Conservation (phyloP, 2,329 filamentous ascomycete species). For the Apiospora saccharicola region DNA sequence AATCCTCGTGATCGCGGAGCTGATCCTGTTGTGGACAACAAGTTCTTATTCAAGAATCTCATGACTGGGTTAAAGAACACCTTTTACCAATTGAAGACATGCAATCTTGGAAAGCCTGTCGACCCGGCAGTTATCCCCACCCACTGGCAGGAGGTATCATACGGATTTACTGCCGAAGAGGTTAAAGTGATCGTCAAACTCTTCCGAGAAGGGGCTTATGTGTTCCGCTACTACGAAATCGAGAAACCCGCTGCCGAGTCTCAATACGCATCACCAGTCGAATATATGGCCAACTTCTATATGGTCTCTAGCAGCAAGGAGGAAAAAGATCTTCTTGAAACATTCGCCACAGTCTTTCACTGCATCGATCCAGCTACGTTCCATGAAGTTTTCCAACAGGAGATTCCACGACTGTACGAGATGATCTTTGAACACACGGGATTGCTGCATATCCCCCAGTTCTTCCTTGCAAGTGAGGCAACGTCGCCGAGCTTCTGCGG, state of each 20-base stretch:
- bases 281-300: conserved; percentile 93
- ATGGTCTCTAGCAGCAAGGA: conserved; percentile 94
- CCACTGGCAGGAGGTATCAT: conserved; percentile 96
- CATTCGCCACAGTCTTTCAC: conserved; percentile 97
- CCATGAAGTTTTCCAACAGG: conserved; percentile 96
- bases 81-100: conserved; percentile 92
- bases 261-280: conserved; percentile 81
- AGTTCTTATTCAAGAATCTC: conserved; percentile 95
- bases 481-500: conserved; percentile 97
- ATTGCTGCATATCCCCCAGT: conserved; percentile 93
- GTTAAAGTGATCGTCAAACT: conserved; percentile 96
- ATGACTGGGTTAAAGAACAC: conserved; percentile 96
- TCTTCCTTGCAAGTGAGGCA: conserved; percentile 97
- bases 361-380: conserved; percentile 98
- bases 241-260: conserved; percentile 79
- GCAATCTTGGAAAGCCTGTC: conserved; percentile 77
- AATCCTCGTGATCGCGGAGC: conserved; percentile 88
- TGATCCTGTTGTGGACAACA: conserved; percentile 94
- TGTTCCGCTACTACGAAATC: conserved; percentile 96
- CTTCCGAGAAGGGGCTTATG: conserved; percentile 93
- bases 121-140: conserved; percentile 80
- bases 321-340: conserved; percentile 96
- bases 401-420: conserved; percentile 95
- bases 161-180: conserved; percentile 96
- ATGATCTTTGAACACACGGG: conserved; percentile 98